A percentile compares a stretch with the other conserved stretches of the same genome.
phyloP scores from a whole-genome alignment of 371 early-diverging fungal genomes.

The Mucor mucedo region DNA sequence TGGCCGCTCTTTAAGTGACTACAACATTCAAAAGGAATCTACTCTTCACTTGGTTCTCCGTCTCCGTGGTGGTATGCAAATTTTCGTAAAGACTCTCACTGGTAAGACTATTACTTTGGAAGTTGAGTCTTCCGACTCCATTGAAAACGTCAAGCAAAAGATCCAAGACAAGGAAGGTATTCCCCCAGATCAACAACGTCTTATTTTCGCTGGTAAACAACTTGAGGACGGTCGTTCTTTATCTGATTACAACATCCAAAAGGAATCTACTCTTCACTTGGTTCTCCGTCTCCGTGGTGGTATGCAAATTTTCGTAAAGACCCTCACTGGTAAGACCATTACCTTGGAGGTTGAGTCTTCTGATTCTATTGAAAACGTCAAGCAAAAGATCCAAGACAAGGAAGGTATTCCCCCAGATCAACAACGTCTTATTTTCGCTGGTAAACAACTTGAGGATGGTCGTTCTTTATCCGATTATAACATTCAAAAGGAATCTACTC shows the following conservation, averaged over 20 bases:
- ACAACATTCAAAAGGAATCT: slow-evolving; percentile 92
- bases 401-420: slow-evolving; percentile 97
- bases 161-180: slow-evolving; percentile 98
- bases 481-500: slow-evolving; percentile 32
- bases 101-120: slow-evolving; percentile 92
- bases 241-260: slow-evolving; percentile 84
- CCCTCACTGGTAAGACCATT: slow-evolving; percentile 83
- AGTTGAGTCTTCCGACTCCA: slow-evolving; percentile 93
- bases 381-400: slow-evolving; percentile 98
- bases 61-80: slow-evolving; percentile 92
- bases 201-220: slow-evolving; percentile 99
- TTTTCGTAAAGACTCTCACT: slow-evolving; percentile 83
- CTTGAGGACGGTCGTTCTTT: slow-evolving; percentile 94
- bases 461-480: slow-evolving; percentile 29
- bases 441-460: slow-evolving; percentile 31
- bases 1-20: slow-evolving; percentile 83
- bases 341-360: slow-evolving; percentile 93
- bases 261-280: slow-evolving; percentile 96
- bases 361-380: slow-evolving; percentile 96
- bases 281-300: slow-evolving; percentile 95
- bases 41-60: slow-evolving; percentile 97
- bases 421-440: slow-evolving; percentile 94
- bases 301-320: slow-evolving; percentile 84
- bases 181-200: slow-evolving; percentile 99
- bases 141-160: slow-evolving; percentile 96